Base-by-base conservation (phyloP, 169 alveolate genomes). In the Theileria orientalis region DNA sequence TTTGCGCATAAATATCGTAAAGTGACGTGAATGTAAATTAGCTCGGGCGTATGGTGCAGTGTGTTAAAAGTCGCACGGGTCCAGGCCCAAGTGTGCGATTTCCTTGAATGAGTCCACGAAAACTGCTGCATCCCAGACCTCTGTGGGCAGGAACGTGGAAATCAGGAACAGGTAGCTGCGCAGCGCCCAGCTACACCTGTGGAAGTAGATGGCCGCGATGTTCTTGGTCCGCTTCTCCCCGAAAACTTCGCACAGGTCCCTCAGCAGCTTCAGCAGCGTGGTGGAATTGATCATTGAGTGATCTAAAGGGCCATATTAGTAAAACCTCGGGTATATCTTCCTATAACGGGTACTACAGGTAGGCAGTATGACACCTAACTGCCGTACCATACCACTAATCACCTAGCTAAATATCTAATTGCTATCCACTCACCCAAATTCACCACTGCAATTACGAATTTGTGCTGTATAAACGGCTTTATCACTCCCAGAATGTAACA, bases 181-280 rank as follows among this genome's bases (percentile, higher is more conserved):
- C 23, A 63, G 62, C 25, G 85, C 67, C 85, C 85, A 76, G 41
- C 85, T 74, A 35, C 72, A 68, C 42, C 72, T 69, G 63, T 76
- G 85, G 46, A 76, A 69, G 73, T 76, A 76, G 5, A 76, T 63
- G 19, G 63, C 85, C 13, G 69, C 85, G 54, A 76, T 54, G 52
- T 76, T 76, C 3, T 72, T 59, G 57, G 72, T 54, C 29, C 85
- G 46, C 64, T 40, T 29, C 56, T 49, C 60, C 29, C 85, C 85
- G 30, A 76, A 72, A 32, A 76, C 77, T 29, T 63, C 70, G 57
- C 71, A 76, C 41, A 76, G 59, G 47, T 76, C 60, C 8, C 70
- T 67, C n/a, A 63, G 67, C 13, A 76, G 64, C 25, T 69, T 51
- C 54, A 69, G 56, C 1, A 76, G 64, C 44, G 35, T 62, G 23